Conservation (phyloP, 768 basidiomycete genomes). For the Agrocybe chaxingu region DNA sequence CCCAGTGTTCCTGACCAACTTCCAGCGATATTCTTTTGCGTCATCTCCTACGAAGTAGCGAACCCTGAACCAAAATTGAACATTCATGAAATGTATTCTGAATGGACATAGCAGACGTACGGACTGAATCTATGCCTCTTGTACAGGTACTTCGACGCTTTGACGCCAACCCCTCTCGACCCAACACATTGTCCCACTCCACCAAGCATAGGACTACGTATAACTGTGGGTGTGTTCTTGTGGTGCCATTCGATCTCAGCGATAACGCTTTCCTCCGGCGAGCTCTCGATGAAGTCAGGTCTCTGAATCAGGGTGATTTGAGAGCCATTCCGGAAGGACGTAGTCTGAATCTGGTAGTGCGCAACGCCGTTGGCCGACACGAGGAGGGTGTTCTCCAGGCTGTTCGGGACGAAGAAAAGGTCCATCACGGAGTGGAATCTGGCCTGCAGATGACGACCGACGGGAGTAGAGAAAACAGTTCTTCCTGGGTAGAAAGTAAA, state of each 20-base stretch:
- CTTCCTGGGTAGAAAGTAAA: too few relatives aligned
- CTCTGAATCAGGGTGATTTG: slow-evolving; percentile 39
- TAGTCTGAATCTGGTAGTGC: slow-evolving; percentile 46
- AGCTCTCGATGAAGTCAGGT: slow-evolving; percentile 21
- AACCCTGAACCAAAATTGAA: slow-evolving; percentile 25
- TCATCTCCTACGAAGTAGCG: slow-evolving; percentile 51
- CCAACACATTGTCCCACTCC: slow-evolving; percentile 24
- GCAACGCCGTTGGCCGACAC: slow-evolving; percentile 48
- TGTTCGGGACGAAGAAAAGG: slow-evolving; percentile 49
- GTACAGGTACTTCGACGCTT: slow-evolving; percentile 39
- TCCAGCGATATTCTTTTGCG: slow-evolving; percentile 50
- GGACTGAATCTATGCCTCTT: slow-evolving; percentile 37
- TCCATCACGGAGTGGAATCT: slow-evolving; percentile 32
- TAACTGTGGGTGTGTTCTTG: slow-evolving; percentile 38
- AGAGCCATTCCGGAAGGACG: slow-evolving; percentile 26
- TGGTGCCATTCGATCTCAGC: slow-evolving; percentile 49
- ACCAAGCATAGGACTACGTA: slow-evolving; percentile 36
- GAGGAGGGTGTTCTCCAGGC: slow-evolving; percentile 45
- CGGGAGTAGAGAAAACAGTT: too few relatives aligned
- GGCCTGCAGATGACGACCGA: neutral
- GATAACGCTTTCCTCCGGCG: slow-evolving; percentile 36
- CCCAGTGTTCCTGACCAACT: slow-evolving; percentile 33
- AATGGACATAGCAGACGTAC: slow-evolving; percentile 23
- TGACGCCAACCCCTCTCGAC: slow-evolving; percentile 26
- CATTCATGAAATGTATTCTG: neutral